Evolutionary conservation across 345 rosid genomes (phyloP).

Genomic region (Gynandropsis gynandra): DNA sequence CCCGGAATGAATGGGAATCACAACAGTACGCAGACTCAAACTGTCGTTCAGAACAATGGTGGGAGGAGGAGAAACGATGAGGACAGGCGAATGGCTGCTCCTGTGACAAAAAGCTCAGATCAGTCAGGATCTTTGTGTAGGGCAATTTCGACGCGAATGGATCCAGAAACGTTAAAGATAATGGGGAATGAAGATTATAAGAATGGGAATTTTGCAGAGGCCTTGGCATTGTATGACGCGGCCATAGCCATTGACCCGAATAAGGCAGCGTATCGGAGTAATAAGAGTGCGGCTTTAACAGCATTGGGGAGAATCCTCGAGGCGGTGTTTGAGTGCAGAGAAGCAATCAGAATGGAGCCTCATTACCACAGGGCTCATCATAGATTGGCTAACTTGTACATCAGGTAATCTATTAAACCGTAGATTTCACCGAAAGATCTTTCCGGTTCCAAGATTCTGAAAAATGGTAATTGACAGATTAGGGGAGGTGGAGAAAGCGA

Average conservation of each 20-base stretch:
- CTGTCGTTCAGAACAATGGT: slow-evolving; percentile 41
- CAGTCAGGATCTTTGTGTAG: slow-evolving; percentile 58
- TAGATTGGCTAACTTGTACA: slow-evolving; percentile 72
- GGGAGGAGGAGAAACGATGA: slow-evolving; percentile 32
- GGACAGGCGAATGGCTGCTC: slow-evolving; percentile 24
- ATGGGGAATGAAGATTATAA: slow-evolving; percentile 98
- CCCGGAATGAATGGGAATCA: slow-evolving; percentile 31
- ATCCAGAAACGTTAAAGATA: slow-evolving; percentile 83
- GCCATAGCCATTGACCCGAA: slow-evolving; percentile 84
- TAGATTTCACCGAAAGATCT: neutral
- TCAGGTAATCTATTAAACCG: slow-evolving; percentile 43
- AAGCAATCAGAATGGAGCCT: slow-evolving; percentile 85
- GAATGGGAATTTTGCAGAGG: slow-evolving; percentile 81
- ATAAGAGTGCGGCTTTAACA: slow-evolving; percentile 82
- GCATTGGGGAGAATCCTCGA: slow-evolving; percentile 80
- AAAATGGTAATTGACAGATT: slow-evolving; percentile 32
- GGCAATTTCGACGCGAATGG: slow-evolving; percentile 86
- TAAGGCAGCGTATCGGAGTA: slow-evolving; percentile 86
- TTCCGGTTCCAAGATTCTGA: neutral
- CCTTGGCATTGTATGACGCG: slow-evolving; percentile 84
- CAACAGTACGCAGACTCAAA: slow-evolving; percentile 26
- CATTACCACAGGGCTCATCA: slow-evolving; percentile 85
- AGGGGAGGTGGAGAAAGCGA: slow-evolving; percentile 85
- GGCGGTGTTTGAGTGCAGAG: slow-evolving; percentile 87
- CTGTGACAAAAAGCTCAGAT: slow-evolving; percentile 16